These are phyloP conservation scores for Symmetrospora coprosmae DNA, from an alignment of 768 basidiomycete species.

Conservation along the genomic window DNA sequence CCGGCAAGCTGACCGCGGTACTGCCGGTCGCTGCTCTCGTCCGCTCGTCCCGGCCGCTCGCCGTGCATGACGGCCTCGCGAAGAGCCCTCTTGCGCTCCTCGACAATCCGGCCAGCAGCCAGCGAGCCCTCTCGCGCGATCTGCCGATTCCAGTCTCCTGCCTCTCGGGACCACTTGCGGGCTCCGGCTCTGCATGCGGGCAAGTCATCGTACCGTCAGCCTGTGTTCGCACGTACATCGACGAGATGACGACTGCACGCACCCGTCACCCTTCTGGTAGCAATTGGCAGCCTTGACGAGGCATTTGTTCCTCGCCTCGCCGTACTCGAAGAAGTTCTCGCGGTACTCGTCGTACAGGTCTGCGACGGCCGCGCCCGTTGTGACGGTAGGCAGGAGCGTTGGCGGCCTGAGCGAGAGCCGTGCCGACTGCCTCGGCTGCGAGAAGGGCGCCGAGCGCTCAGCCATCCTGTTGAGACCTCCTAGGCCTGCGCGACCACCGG, in stretches of 20 bases:
- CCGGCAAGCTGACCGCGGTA: slow-evolving; percentile 62
- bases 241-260: too few relatives aligned
- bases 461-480: slow-evolving; percentile 14
- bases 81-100: slow-evolving; percentile 60
- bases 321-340: slow-evolving; percentile 72
- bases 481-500: slow-evolving; percentile 43
- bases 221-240: too few relatives aligned
- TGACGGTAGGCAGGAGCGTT: slow-evolving; percentile 67
- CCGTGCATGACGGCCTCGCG: slow-evolving; percentile 60
- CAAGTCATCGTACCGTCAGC: too few relatives aligned
- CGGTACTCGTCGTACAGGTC: slow-evolving; percentile 78
- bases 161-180: slow-evolving; percentile 84
- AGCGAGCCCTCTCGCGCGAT: slow-evolving; percentile 74
- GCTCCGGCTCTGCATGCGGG: slow-evolving; percentile 63
- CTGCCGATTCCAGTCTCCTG: slow-evolving; percentile 79
- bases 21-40: slow-evolving; percentile 66
- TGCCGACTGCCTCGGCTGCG: slow-evolving; percentile 44
- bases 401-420: slow-evolving; percentile 73
- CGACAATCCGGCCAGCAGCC: slow-evolving; percentile 70
- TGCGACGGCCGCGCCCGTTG: slow-evolving; percentile 68
- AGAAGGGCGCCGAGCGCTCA: slow-evolving; percentile 2
- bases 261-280: slow-evolving; percentile 83
- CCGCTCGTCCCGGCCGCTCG: slow-evolving; percentile 49
- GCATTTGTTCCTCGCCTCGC: slow-evolving; percentile 84
- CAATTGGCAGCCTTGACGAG: slow-evolving; percentile 89